Evolutionary conservation across 2,329 filamentous ascomycete genomes (phyloP), one percentile per base, ranked within the genome.

Genomic region (Sporothrix pseudoabietina): DNA sequence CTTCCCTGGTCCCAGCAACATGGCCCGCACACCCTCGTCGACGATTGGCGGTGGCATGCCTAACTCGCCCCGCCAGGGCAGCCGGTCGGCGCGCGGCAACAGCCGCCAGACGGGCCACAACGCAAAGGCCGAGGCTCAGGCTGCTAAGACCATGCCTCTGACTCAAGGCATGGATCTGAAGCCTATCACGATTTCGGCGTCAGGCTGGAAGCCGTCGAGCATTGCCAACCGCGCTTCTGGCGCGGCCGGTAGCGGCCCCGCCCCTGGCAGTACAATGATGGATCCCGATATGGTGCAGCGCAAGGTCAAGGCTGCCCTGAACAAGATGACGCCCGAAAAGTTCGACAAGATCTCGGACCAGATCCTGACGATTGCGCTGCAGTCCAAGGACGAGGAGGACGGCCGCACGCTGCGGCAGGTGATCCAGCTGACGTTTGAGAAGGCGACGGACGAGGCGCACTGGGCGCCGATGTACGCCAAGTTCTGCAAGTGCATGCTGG

Each of bases 291-390:
- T 96, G 86, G 96, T 99, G 74, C 96, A 99, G 85, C 91, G 95
- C 78, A 99, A 99, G 90, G 96, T 99, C 81, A 99, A 99, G 90
- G 92, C 94, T 76, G 93, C 93, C 75, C 86, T 99, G 79, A 99
- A 99, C 90, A 99, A 99, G 91, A 98, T 99, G 96, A 98, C 96
- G 0, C 96, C 96, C 0, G 96, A 99, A 84, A 99, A 98, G 81
- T 99, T 99, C 79, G 94, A 97, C 81, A 94, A 91, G 84, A 97
- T 99, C 77, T 90, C 96, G 7, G 92, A 94, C 75, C 94, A 98
- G 82, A 97, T 99, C 75, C 88, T 99, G 71, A 87, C 90, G 71
- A 99, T 99, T 81, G 94, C 95, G 39, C 92, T 90, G 30, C 96
- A 99, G 82, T 98, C 95, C 71, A 97, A 97, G 69, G 92, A 97